Percentiles rank a stretch among this genome's conserved stretches.
Conservation (phyloP, 164 flowering plant species). For the Malania oleifera region DNA sequence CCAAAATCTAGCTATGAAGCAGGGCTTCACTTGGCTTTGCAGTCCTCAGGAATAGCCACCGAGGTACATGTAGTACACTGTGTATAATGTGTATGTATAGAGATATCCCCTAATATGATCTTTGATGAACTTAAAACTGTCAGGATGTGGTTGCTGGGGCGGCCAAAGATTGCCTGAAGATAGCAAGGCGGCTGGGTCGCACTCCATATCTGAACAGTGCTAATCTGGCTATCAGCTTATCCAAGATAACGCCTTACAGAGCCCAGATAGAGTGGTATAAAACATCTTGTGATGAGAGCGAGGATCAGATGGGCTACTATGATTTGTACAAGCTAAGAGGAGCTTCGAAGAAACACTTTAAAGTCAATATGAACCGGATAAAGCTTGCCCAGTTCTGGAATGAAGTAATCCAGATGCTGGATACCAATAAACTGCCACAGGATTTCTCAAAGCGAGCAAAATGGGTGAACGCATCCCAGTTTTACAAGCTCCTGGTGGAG, state of each 20-base stretch:
- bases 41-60: slow-evolving; percentile 37
- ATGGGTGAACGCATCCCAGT: slow-evolving; percentile 67
- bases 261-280: slow-evolving; percentile 84
- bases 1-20: slow-evolving; percentile 52
- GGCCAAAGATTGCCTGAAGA: slow-evolving; percentile 42
- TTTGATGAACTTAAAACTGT: background rate
- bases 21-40: slow-evolving; percentile 54
- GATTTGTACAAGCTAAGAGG: slow-evolving; percentile 56
- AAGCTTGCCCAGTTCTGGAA: slow-evolving; percentile 70
- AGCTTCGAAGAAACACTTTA: slow-evolving; percentile 34
- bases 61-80: slow-evolving; percentile 22
- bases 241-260: slow-evolving; percentile 44
- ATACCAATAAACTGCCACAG: slow-evolving; percentile 53
- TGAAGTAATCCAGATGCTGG: slow-evolving; percentile 43
- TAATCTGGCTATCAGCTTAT: slow-evolving; percentile 39
- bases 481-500: slow-evolving; percentile 69
- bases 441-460: slow-evolving; percentile 53
- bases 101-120: too few species aligned
- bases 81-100: too few species aligned
- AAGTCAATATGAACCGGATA: slow-evolving; percentile 47
- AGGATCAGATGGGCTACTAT: slow-evolving; percentile 64
- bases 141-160: slow-evolving; percentile 27
- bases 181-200: slow-evolving; percentile 40
- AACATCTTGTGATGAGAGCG: slow-evolving; percentile 47
- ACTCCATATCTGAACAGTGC: slow-evolving; percentile 53